These are phyloP conservation scores for Kwoniella sp. DNA, from an alignment of 768 basidiomycete species.

Conservation along the genomic window DNA sequence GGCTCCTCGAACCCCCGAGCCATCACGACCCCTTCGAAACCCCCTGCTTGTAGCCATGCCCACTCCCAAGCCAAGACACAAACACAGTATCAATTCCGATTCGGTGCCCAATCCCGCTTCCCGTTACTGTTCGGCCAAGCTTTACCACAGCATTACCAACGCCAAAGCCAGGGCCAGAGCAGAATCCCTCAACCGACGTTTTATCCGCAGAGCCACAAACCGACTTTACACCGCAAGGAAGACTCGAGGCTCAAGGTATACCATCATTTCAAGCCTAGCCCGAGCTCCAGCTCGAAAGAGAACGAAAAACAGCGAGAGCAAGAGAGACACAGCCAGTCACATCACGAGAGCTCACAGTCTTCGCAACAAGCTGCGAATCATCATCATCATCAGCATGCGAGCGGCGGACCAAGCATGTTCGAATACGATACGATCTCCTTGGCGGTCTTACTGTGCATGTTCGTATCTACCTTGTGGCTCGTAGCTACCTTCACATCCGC, in stretches of 20 bases:
- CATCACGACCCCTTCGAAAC: neutral
- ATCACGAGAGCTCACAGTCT: neutral
- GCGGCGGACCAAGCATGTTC: neutral
- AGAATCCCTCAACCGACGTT: neutral
- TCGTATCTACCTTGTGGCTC: conserved; percentile 17
- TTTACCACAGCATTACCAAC: conserved; percentile 9
- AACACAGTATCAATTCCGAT: neutral
- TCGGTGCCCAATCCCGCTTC: conserved; percentile 1
- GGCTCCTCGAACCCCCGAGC: neutral
- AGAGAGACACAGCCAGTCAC: neutral
- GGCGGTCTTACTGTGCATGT: conserved; percentile 18
- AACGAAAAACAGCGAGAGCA: neutral
- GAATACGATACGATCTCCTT: conserved; percentile 10
- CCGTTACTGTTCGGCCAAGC: conserved; percentile 18
- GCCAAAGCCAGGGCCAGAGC: neutral
- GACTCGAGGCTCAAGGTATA: no score
- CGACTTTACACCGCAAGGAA: neutral
- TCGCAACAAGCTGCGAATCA: no score
- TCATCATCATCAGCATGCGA: neutral
- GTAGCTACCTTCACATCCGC: conserved; percentile 16
- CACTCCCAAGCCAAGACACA: no score
- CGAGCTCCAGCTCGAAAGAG: neutral
- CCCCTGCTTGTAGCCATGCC: neutral
- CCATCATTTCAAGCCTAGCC: neutral
- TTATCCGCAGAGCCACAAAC: neutral